phyloP scores from a whole-genome alignment of 116 monocot genomes.

The Iris pallida region DNA sequence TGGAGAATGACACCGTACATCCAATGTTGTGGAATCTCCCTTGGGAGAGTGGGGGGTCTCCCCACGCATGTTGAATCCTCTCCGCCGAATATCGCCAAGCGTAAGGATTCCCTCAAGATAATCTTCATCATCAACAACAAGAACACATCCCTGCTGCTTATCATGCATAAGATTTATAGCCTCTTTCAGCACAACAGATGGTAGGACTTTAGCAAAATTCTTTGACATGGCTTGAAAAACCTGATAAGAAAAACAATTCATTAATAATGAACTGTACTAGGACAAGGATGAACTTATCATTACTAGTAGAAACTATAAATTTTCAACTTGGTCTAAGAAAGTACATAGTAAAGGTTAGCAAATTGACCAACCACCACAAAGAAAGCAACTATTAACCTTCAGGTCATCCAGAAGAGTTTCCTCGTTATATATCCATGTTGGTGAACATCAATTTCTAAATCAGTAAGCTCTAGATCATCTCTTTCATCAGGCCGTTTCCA shows the following conservation, averaged over 20 bases:
- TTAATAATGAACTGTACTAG: not conserved
- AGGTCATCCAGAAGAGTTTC: slow-evolving; percentile 78
- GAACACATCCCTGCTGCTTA: slow-evolving; percentile 64
- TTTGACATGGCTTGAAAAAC: slow-evolving; percentile 84
- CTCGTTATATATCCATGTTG: slow-evolving; percentile 33
- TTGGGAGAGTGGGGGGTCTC: slow-evolving; percentile 17
- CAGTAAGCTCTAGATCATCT: slow-evolving; percentile 53
- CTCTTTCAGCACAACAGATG: slow-evolving; percentile 42
- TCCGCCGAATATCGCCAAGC: slow-evolving; percentile 62
- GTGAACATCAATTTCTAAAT: slow-evolving; percentile 33
- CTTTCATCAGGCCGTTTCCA: slow-evolving; percentile 35
- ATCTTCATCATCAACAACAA: slow-evolving; percentile 79
- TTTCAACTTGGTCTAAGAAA: not conserved
- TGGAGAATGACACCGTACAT: slow-evolving; percentile 39
- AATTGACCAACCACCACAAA: slow-evolving; percentile 6
- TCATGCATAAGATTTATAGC: slow-evolving; percentile 71
- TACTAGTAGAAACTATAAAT: slow-evolving; percentile 1
- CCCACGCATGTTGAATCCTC: slow-evolving; percentile 25
- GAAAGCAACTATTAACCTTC: slow-evolving; percentile 44
- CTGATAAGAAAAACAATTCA: slow-evolving; percentile 28
- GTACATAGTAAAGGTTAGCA: not conserved
- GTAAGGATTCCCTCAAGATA: slow-evolving; percentile 94
- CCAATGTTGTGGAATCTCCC: slow-evolving; percentile 28
- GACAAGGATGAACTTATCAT: not conserved
- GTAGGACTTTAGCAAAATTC: slow-evolving; percentile 58